phyloP scores from a whole-genome alignment of 2,329 filamentous ascomycete genomes.

The Graphilbum sp. region DNA sequence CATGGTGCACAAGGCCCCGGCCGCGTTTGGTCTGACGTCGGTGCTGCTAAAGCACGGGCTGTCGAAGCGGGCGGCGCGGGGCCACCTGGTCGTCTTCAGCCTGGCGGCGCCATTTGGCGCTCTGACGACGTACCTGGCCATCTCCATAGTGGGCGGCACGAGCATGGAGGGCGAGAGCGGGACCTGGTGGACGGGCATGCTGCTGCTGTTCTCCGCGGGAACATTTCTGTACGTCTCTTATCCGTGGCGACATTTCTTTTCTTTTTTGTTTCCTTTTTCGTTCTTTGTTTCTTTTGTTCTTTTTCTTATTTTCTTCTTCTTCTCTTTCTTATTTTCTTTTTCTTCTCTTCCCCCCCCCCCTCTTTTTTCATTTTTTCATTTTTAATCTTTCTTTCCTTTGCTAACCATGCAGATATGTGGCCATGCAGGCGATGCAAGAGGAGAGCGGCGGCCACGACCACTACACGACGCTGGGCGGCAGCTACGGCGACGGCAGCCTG shows the following conservation, averaged over 20 bases:
- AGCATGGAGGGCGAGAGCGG: constrained; percentile 41
- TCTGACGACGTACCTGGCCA: constrained; percentile 63
- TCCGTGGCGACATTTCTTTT: constrained; percentile 62
- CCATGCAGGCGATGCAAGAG: constrained; percentile 95
- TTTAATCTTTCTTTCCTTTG: background rate
- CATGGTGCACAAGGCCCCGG: constrained; percentile 94
- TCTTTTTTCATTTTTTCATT: no score
- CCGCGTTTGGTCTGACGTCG: constrained; percentile 85
- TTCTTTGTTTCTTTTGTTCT: constrained; percentile 56
- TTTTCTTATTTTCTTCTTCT: constrained; percentile 11
- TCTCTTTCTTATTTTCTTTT: background rate
- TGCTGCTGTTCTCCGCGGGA: constrained; percentile 86
- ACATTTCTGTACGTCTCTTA: constrained; percentile 66
- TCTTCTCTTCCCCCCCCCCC: background rate
- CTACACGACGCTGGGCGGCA: constrained; percentile 26
- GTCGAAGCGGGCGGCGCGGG: constrained; percentile 68
- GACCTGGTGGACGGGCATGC: constrained; percentile 80
- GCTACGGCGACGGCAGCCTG: constrained; percentile 31
- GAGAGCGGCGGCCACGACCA: constrained; percentile 39
- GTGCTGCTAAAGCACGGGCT: constrained; percentile 81
- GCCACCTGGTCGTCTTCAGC: constrained; percentile 81
- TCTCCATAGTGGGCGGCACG: constrained; percentile 53
- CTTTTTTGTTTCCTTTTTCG: no score
- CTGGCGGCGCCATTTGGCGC: constrained; percentile 80
- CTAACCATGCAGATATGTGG: constrained; percentile 56